A percentile compares a stretch with the other conserved stretches of the same genome.
These are phyloP conservation scores for Rossbeevera mucosa DNA, from an alignment of 768 basidiomycete genomes.

Conservation along the genomic window DNA sequence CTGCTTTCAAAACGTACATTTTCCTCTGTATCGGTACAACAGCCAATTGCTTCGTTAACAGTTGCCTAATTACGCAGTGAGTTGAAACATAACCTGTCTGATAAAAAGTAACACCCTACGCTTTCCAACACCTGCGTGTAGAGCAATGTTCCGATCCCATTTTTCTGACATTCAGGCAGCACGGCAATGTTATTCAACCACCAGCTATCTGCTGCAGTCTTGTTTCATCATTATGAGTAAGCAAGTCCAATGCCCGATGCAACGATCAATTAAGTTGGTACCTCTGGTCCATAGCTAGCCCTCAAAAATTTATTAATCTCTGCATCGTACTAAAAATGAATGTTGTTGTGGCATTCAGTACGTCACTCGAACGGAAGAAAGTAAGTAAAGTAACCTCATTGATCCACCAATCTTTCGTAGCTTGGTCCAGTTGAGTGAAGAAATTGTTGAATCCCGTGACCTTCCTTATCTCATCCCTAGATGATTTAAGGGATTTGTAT, in stretches of 20 bases:
- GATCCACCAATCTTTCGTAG: slow-evolving; percentile 2
- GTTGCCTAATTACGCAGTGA: neutral
- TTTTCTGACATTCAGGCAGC: neutral
- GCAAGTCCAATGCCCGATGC: too few species aligned
- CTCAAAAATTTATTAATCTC: neutral
- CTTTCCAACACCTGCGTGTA: neutral
- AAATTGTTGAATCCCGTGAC: neutral
- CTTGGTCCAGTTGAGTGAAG: neutral
- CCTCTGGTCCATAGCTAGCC: slow-evolving; percentile 1
- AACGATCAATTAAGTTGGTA: neutral
- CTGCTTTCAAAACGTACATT: neutral
- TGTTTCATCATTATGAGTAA: neutral
- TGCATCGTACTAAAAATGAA: neutral
- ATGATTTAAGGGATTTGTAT: too few species aligned
- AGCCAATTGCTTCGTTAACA: neutral
- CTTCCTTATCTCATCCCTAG: neutral
- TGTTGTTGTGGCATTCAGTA: neutral
- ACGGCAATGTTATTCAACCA: slow-evolving; percentile 4
- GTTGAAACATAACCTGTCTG: neutral
- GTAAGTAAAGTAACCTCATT: neutral
- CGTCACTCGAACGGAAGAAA: neutral
- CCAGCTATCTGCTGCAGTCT: neutral
- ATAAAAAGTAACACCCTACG: neutral
- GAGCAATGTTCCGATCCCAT: slow-evolving; percentile 1
- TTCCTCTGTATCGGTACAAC: neutral